phyloP scores from a whole-genome alignment of 2,329 filamentous ascomycete genomes.

The Phialocephala sp. region DNA sequence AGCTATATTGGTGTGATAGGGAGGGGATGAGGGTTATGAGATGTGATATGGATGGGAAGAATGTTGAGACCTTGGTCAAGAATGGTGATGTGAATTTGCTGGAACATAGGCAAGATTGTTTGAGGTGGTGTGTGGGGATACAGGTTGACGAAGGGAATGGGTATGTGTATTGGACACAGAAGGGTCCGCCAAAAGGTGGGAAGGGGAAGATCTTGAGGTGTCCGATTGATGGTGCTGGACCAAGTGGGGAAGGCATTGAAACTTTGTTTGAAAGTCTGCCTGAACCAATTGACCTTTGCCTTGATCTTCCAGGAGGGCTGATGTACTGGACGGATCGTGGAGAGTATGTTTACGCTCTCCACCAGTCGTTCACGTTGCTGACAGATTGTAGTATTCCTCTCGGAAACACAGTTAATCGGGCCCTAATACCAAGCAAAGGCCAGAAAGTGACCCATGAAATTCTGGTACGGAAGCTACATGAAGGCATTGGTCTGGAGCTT shows the following conservation, averaged over 20 bases:
- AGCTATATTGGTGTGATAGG: conserved; percentile 51
- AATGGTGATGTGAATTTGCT: conserved; percentile 27
- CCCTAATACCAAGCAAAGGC: not conserved
- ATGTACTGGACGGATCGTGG: conserved; percentile 67
- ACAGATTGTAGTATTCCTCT: not conserved
- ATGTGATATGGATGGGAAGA: conserved; percentile 48
- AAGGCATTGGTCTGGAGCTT: conserved; percentile 53
- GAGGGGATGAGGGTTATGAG: conserved; percentile 51
- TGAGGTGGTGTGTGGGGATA: conserved; percentile 62
- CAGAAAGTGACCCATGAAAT: conserved; percentile 24
- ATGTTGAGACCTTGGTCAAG: conserved; percentile 44
- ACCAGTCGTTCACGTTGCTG: conserved; percentile 9
- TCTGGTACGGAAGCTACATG: conserved; percentile 47
- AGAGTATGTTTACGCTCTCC: conserved; percentile 43
- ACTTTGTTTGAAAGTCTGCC: conserved; percentile 50
- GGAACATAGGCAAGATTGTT: conserved; percentile 23
- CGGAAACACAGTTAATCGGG: not conserved
- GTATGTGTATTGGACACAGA: conserved; percentile 44
- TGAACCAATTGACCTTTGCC: conserved; percentile 61
- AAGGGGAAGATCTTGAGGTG: conserved; percentile 21
- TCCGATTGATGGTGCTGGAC: conserved; percentile 10
- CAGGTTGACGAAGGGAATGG: conserved; percentile 49
- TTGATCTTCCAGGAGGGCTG: conserved; percentile 50
- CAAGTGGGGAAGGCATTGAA: conserved; percentile 17
- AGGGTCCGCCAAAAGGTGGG: conserved; percentile 18